Conservation (phyloP, 2,329 filamentous ascomycete species). For the Elsinoe batatas region DNA sequence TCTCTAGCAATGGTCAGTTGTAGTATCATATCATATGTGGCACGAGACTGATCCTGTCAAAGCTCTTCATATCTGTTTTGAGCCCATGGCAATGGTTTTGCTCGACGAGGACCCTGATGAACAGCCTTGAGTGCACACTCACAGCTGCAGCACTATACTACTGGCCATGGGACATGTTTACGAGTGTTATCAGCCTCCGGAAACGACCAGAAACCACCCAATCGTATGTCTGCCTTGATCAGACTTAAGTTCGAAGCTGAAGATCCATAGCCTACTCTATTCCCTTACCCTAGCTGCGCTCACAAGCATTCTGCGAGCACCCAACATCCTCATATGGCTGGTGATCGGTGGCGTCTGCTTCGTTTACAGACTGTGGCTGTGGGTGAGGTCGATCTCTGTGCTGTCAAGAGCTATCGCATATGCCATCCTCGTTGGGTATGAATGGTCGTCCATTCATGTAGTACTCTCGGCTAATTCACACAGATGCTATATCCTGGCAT, state of each 20-base stretch:
- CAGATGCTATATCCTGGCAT: constrained; percentile 41
- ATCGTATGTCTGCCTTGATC: neutral
- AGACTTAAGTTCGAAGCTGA: constrained; percentile 26
- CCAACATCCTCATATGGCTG: constrained; percentile 79
- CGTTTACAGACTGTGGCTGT: constrained; percentile 45
- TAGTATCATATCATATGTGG: neutral
- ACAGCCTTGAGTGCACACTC: constrained; percentile 82
- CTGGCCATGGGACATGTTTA: constrained; percentile 65
- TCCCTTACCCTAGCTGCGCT: constrained; percentile 67
- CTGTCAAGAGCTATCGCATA: neutral
- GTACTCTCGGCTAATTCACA: neutral
- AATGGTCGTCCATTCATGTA: neutral
- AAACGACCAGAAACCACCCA: neutral
- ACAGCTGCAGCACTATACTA: constrained; percentile 68
- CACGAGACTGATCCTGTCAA: constrained; percentile 14
- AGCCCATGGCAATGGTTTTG: constrained; percentile 97
- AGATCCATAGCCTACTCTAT: constrained; percentile 36
- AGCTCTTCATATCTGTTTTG: constrained; percentile 61
- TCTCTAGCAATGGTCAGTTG: constrained; percentile 60
- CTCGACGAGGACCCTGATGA: constrained; percentile 86
- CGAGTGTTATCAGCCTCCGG: neutral
- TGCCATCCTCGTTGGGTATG: constrained; percentile 4
- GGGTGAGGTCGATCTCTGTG: constrained; percentile 51
- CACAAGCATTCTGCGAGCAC: constrained; percentile 79
- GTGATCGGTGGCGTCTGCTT: constrained; percentile 50